A percentile compares a stretch with the other conserved stretches of the same genome.
Conservation (phyloP, 495 filamentous ascomycete genomes). For the Zalerion maritima region DNA sequence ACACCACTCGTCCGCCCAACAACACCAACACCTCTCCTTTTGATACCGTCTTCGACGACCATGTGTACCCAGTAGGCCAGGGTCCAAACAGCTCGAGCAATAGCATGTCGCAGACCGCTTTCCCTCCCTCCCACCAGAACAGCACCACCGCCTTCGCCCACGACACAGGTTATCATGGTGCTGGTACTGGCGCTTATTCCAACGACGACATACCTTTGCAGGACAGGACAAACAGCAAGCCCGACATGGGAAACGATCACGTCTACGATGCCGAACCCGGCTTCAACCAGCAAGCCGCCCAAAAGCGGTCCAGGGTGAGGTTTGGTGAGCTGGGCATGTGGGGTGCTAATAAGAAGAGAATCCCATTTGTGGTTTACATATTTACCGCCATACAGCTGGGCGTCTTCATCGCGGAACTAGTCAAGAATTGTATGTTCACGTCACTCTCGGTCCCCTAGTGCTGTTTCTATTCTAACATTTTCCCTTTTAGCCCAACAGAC, state of each 20-base stretch:
- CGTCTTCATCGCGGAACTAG: slow-evolving; percentile 85
- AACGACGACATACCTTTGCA: slow-evolving; percentile 61
- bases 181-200: slow-evolving; percentile 31
- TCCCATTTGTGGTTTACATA: slow-evolving; percentile 71
- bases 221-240: slow-evolving; percentile 22
- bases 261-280: slow-evolving; percentile 28
- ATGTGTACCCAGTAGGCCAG: slow-evolving; percentile 47
- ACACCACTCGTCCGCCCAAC: slow-evolving; percentile 11
- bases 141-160: slow-evolving; percentile 22
- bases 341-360: slow-evolving; percentile 35
- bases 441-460: too few relatives aligned
- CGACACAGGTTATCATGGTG: slow-evolving; percentile 42
- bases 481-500: slow-evolving; percentile 36
- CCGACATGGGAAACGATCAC: slow-evolving; percentile 28
- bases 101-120: slow-evolving; percentile 17
- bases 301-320: slow-evolving; percentile 20
- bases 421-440: slow-evolving; percentile 72
- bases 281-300: slow-evolving; percentile 9
- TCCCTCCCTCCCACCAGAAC: slow-evolving; percentile 11
- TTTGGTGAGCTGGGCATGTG: slow-evolving; percentile 35
- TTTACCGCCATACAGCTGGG: slow-evolving; percentile 62
- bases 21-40: slow-evolving; percentile 30
- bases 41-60: slow-evolving; percentile 45
- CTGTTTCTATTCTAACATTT: slow-evolving; percentile 1
- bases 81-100: too few relatives aligned